phyloP scores from a whole-genome alignment of 2,329 filamentous ascomycete species.

The Colletotrichum gloeosporioides region DNA sequence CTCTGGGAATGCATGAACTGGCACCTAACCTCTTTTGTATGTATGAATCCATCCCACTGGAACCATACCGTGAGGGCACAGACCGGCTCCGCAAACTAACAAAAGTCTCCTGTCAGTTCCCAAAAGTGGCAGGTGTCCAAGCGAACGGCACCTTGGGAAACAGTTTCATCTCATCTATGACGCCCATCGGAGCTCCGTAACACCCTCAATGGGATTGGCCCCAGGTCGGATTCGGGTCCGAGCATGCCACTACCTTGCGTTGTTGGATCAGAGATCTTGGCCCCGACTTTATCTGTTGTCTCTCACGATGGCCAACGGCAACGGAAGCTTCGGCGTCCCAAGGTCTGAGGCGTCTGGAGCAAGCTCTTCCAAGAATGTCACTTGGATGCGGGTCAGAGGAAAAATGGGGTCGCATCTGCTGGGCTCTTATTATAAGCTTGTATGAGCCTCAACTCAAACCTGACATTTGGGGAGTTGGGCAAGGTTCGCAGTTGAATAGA shows the following conservation, averaged over 20 bases:
- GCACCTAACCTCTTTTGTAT: neutral
- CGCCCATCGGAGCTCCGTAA: constrained; percentile 2
- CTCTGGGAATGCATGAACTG: neutral
- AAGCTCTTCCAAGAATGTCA: neutral
- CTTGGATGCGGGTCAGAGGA: neutral
- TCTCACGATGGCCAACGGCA: neutral
- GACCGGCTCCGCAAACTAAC: neutral
- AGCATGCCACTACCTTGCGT: neutral
- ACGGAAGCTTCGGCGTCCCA: neutral
- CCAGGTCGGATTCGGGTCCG: neutral
- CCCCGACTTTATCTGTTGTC: neutral
- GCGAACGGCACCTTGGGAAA: neutral
- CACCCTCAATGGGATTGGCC: neutral
- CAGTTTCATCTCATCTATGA: neutral
- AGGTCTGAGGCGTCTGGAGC: neutral
- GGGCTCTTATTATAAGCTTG: neutral
- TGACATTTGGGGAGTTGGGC: neutral
- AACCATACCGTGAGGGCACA: neutral
- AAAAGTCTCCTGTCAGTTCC: neutral
- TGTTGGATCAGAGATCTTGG: neutral
- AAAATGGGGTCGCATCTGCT: neutral
- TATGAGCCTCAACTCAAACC: neutral
- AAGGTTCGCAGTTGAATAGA: neutral
- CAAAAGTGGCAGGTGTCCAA: neutral
- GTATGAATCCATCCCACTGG: neutral